Base-by-base conservation (phyloP, 441 rosid species). In the Gossypium davidsonii region DNA sequence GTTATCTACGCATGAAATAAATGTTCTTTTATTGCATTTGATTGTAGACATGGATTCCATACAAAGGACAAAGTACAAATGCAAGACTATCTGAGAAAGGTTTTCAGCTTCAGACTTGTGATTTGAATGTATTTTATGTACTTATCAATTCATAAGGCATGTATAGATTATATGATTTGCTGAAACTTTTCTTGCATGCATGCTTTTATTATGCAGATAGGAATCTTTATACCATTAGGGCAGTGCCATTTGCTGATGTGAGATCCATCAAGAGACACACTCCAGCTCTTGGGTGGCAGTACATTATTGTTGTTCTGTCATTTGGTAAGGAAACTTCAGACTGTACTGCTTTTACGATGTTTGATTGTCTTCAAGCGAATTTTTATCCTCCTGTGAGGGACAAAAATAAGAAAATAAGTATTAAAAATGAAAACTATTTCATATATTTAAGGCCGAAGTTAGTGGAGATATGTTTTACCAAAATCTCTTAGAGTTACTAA, bases 221-320 rank as follows among this genome's bases (percentile, higher is more conserved):
- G 86, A 91, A 81, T 80, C 92, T 96, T 42, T 93, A 96, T 81
- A 91, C 99, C 21, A 93, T 96, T 78, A 86, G 85, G 67, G 91
- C 90, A 17, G 83, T 89, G 79, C 91, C 97, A 8, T 88, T 93
- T 77, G 66, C 88, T 0, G 98, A 93, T 2, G 92, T 96, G 70
- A 83, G 93, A 77, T 92, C 97, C 34, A 90, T 96, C 71, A 83
- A 86, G 51, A 83, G 98, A 60, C 97, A 92, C 73, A 88, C 90
- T 75, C 99, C 98, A 14, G 82, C 97, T 74, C 71, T 96, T 18
- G 99, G 97, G 71, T 96, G 99, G 98, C 99, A 93, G 82, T 93
- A 88, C 80, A 82, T 93, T 9, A 96, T 96, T 69, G 84, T 92
- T 68, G 96, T 96, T 70, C 76, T 90, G 79, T 87, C 98, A 64